Base-by-base conservation (phyloP, 805 yeast genomes). In the Cyberlindnera subsufficiens region DNA sequence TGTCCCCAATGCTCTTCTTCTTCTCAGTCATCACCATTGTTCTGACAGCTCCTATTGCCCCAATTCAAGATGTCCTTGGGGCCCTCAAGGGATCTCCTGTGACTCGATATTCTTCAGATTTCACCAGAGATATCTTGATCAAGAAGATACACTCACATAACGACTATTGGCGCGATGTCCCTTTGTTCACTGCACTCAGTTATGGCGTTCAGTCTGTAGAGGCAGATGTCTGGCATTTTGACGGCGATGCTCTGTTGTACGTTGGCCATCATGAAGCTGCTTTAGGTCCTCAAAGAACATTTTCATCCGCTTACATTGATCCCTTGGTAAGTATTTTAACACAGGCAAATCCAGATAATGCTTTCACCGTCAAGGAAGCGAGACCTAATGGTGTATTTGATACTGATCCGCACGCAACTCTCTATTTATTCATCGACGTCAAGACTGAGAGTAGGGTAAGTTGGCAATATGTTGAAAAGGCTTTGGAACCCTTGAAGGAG, bases 141-240 rank as follows among this genome's bases (percentile, higher is more conserved):
- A 57, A 59, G 37, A 66, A 68, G 32, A 66, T 81, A 32, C 89
- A 82, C 55, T 78, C 86, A 1, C 90, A 82, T 58, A 82, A 82
- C 53, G 88, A 82, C 58, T 83, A 82, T 60, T 81, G 87, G 86
- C 64, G 88, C 52, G 58, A 61, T 13, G 59, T 68, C 11, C 87
- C 88, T 1, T 62, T 82, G 5, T 68, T 71, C 42, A 80, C 79
- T 42, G 88, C 86, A 0, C 56, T 71, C 11, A 59, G 65, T 2
- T 51, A 54, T 33, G 89, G 88, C 6, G 73, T 74, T 22, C 69
- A 70, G 39, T 75, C 84, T 39, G 70, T 82, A 2, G 89, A 82
- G 59, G 82, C 82, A 15, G 89, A 82, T 53, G 72, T 80, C 17
- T 81, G 84, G 86, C 64, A 60, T 37, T 52, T 58, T 42, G 56